phyloP scores from a whole-genome alignment of 345 rosid genomes.

The Sisymbrium altissimum region DNA sequence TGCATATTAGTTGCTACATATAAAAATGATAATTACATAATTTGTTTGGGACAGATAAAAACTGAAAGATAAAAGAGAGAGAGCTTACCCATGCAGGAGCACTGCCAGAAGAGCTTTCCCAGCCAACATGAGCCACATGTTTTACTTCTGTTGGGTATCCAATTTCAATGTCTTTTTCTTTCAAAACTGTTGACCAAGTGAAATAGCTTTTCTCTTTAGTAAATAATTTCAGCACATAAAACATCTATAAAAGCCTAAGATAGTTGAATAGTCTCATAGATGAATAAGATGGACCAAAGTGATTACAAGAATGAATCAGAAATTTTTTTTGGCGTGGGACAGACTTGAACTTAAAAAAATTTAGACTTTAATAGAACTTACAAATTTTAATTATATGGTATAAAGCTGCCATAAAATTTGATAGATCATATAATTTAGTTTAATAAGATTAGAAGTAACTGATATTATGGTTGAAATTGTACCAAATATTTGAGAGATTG shows the following conservation, averaged over 20 bases:
- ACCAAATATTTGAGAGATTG: slow-evolving; percentile 83
- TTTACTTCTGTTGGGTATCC: slow-evolving; percentile 93
- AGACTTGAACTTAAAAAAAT: neutral
- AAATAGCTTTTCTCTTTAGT: neutral
- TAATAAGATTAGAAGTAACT: neutral
- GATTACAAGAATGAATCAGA: neutral
- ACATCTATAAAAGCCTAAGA: neutral
- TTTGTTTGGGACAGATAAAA: neutral
- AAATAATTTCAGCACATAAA: too few species aligned
- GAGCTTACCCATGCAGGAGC: slow-evolving; percentile 81
- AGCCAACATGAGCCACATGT: slow-evolving; percentile 86
- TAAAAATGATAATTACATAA: neutral
- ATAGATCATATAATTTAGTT: neutral
- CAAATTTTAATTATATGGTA: neutral
- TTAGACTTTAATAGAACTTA: neutral
- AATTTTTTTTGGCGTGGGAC: neutral
- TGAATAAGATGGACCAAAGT: slow-evolving; percentile 2
- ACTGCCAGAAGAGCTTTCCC: slow-evolving; percentile 72
- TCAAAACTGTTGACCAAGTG: slow-evolving; percentile 46
- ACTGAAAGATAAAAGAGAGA: neutral
- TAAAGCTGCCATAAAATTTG: neutral
- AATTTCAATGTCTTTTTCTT: slow-evolving; percentile 67
- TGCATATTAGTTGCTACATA: neutral
- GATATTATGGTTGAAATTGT: neutral
- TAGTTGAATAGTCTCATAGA: neutral